Conservation (phyloP, 2,329 filamentous ascomycete genomes). For the Periconia sp. region DNA sequence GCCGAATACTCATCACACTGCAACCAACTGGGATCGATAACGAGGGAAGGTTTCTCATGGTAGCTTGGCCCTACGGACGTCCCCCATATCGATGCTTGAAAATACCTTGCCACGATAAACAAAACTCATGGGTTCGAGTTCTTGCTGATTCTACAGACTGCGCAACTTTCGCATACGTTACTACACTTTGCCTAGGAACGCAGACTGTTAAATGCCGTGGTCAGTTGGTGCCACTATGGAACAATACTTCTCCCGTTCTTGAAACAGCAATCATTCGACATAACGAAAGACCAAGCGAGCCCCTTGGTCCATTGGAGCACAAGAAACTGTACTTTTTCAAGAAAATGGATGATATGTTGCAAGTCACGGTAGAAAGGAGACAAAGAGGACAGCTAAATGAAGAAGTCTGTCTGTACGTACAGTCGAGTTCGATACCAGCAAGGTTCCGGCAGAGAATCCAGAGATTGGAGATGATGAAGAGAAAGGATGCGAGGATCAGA, state of each 20-base stretch:
- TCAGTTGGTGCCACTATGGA: not conserved
- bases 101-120: not conserved
- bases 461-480: not conserved
- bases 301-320: not conserved
- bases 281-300: not conserved
- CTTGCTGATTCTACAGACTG: constrained; percentile 8
- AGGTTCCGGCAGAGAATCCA: not conserved
- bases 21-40: not conserved
- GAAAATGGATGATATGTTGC: not conserved
- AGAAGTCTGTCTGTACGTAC: not conserved
- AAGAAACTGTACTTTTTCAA: not conserved
- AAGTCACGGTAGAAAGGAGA: not conserved
- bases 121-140: constrained; percentile 3
- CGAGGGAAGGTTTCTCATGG: not conserved
- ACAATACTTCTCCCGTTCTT: not conserved
- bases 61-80: constrained; percentile 1
- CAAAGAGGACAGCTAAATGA: not conserved
- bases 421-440: not conserved
- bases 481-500: not conserved
- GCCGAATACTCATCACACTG: not conserved
- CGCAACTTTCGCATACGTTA: constrained; percentile 11
- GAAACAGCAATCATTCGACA: constrained; percentile 3
- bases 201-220: constrained; percentile 2
- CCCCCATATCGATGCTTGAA: not conserved
- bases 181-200: constrained; percentile 2